Evolutionary conservation across 2,329 filamentous ascomycete genomes (phyloP).

Genomic region (Fusarium piperis): DNA sequence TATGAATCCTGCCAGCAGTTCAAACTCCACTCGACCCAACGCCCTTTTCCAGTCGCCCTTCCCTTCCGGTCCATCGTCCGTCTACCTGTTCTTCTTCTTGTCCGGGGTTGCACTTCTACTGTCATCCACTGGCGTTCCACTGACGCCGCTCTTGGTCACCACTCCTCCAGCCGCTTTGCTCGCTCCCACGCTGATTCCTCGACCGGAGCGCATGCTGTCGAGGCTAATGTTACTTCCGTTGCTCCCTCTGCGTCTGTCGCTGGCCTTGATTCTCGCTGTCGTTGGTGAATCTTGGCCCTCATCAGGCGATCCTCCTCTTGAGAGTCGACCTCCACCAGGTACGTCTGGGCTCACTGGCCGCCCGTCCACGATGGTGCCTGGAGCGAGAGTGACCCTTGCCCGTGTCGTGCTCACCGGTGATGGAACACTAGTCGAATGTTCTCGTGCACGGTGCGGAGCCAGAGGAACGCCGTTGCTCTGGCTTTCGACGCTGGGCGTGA

Average conservation of each 20-base stretch:
- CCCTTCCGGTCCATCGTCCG: not conserved
- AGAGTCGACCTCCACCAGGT: not conserved
- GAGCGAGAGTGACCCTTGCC: slow-evolving; percentile 20
- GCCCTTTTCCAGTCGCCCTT: not conserved
- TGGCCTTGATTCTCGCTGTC: slow-evolving; percentile 21
- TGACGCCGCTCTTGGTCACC: slow-evolving; percentile 44
- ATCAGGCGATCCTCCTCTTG: slow-evolving; percentile 26
- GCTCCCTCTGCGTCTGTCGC: slow-evolving; percentile 39
- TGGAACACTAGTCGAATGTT: slow-evolving; percentile 27
- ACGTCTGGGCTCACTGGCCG: slow-evolving; percentile 31
- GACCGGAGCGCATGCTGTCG: slow-evolving; percentile 50
- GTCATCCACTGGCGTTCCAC: slow-evolving; percentile 31
- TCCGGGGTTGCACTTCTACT: slow-evolving; percentile 21
- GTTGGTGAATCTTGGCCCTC: slow-evolving; percentile 30
- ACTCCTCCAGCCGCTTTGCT: slow-evolving; percentile 49
- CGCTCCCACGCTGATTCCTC: slow-evolving; percentile 53
- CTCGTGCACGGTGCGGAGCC: slow-evolving; percentile 43
- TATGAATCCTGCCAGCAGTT: not conserved
- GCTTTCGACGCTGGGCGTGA: slow-evolving; percentile 38
- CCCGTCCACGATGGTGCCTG: slow-evolving; percentile 19
- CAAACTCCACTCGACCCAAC: not conserved
- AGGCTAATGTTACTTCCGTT: slow-evolving; percentile 51
- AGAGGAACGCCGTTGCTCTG: not conserved
- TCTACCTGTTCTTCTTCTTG: slow-evolving; percentile 32
- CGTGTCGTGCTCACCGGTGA: slow-evolving; percentile 34